Evolutionary conservation across 2,329 filamentous ascomycete genomes (phyloP).

Genomic region (Monosporascus sp.): DNA sequence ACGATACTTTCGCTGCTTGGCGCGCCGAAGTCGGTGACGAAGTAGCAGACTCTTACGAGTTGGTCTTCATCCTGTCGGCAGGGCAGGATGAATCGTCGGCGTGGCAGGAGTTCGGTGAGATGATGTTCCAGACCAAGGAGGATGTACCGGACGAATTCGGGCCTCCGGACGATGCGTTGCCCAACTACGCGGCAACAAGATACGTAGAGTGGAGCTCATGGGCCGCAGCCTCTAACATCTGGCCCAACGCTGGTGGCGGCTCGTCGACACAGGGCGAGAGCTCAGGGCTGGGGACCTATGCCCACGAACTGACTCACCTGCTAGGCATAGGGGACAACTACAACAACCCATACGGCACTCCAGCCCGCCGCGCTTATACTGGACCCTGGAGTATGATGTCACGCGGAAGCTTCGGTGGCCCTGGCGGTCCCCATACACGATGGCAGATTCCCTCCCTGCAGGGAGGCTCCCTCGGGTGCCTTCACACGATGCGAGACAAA

Average conservation of each 20-base stretch:
- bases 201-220: slow-evolving; percentile 52
- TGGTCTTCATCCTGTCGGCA: slow-evolving; percentile 50
- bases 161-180: slow-evolving; percentile 36
- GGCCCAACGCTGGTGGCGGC: slow-evolving; percentile 49
- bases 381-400: slow-evolving; percentile 51
- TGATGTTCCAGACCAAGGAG: slow-evolving; percentile 43
- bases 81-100: slow-evolving; percentile 52
- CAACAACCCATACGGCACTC: slow-evolving; percentile 46
- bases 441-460: slow-evolving; percentile 47
- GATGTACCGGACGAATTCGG: slow-evolving; percentile 46
- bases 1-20: slow-evolving; percentile 45
- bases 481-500: slow-evolving; percentile 51
- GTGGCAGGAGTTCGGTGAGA: slow-evolving; percentile 54
- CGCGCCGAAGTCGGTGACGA: slow-evolving; percentile 45
- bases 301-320: slow-evolving; percentile 48
- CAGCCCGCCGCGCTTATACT: slow-evolving; percentile 42
- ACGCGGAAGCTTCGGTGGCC: slow-evolving; percentile 48
- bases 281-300: slow-evolving; percentile 48
- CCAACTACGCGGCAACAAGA: slow-evolving; percentile 44
- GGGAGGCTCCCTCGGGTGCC: slow-evolving; percentile 44
- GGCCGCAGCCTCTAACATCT: slow-evolving; percentile 45
- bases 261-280: slow-evolving; percentile 50
- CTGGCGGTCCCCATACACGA: slow-evolving; percentile 46
- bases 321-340: slow-evolving; percentile 51
- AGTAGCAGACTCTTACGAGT: slow-evolving; percentile 42